Evolutionary conservation across 257 asterid genomes (phyloP).

Genomic region (Lycium barbarum): DNA sequence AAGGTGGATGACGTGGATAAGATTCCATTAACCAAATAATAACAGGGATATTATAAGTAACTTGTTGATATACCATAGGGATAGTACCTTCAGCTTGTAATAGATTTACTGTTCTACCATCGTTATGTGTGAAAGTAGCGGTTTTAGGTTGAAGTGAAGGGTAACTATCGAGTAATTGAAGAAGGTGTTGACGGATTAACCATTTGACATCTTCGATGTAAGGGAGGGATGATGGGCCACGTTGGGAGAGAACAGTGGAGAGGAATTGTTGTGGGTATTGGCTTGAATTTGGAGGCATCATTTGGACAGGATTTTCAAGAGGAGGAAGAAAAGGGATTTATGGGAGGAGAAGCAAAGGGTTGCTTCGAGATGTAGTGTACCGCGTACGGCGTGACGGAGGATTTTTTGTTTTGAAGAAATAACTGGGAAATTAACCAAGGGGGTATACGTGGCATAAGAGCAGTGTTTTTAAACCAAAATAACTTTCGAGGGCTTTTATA

Average conservation of each 20-base stretch:
- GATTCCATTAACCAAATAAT: conserved; percentile 89
- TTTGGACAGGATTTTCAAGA: not conserved
- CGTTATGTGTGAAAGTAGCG: conserved; percentile 91
- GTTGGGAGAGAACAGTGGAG: conserved; percentile 74
- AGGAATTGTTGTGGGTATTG: conserved; percentile 78
- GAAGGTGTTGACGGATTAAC: conserved; percentile 82
- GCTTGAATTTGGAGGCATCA: conserved; percentile 44
- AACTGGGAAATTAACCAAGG: not conserved
- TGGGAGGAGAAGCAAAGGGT: not conserved
- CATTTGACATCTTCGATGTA: conserved; percentile 77
- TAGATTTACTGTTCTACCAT: conserved; percentile 84
- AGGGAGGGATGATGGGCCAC: conserved; percentile 79
- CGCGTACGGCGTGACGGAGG: not conserved
- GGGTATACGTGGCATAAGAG: too few relatives aligned
- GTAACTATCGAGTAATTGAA: conserved; percentile 60
- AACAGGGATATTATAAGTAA: conserved; percentile 86
- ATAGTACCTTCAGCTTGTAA: conserved; percentile 91
- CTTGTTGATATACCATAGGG: conserved; percentile 72
- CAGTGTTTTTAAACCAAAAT: too few relatives aligned
- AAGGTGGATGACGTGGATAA: conserved; percentile 85
- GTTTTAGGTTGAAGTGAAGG: conserved; percentile 86
- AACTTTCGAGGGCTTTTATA: too few relatives aligned
- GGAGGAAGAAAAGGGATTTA: not conserved
- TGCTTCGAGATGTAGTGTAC: not conserved
- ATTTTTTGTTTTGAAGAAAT: not conserved